phyloP scores from a whole-genome alignment of 2,329 filamentous ascomycete genomes.

The Akanthomyces uredinophilus region DNA sequence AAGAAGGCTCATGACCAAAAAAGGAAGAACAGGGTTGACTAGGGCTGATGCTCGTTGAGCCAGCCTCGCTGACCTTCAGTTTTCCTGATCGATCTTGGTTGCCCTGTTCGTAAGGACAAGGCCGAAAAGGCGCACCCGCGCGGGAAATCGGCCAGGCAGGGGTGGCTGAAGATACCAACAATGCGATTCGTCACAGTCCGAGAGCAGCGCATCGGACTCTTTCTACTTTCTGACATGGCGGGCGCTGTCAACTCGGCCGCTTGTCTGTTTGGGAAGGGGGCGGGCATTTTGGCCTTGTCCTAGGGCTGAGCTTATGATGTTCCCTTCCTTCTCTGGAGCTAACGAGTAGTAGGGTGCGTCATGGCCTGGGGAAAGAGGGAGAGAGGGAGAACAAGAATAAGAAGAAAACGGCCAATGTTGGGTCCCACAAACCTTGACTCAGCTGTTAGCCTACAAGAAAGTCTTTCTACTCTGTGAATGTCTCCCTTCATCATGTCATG shows the following conservation, averaged over 20 bases:
- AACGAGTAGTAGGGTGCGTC: too few relatives aligned
- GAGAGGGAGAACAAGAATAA: too few relatives aligned
- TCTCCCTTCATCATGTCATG: too few relatives aligned
- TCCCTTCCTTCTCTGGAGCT: not conserved
- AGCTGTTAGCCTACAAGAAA: not conserved
- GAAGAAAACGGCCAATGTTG: not conserved
- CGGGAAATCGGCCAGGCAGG: not conserved
- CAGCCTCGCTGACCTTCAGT: too few relatives aligned
- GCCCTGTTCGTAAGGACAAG: too few relatives aligned
- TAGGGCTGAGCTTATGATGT: slow-evolving; percentile 10
- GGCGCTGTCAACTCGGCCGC: too few relatives aligned
- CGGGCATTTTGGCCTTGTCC: not conserved
- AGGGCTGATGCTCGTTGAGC: too few relatives aligned
- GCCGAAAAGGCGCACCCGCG: not conserved
- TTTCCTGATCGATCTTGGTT: too few relatives aligned
- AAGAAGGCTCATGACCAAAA: too few relatives aligned
- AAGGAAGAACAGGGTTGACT: too few relatives aligned
- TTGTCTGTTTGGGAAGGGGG: too few relatives aligned
- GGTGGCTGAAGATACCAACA: not conserved
- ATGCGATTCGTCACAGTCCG: not conserved
- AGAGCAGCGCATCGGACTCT: not conserved
- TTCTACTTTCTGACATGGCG: not conserved
- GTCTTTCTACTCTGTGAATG: too few relatives aligned
- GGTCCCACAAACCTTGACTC: not conserved
- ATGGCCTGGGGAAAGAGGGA: not conserved